Base-by-base conservation (phyloP, 177 flowering plant species). In the Vitis hybrid region DNA sequence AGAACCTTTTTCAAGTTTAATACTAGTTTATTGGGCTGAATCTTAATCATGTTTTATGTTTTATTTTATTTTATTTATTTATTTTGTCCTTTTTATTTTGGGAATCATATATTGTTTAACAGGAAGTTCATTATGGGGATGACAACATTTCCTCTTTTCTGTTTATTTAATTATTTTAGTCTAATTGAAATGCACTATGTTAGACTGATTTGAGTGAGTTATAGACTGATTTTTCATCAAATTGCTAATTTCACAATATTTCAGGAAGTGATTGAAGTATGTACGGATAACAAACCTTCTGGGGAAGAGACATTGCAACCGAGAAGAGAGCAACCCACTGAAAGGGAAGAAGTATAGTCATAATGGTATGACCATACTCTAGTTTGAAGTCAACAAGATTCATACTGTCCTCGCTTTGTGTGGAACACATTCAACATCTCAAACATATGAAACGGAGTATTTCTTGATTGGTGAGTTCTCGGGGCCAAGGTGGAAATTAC, bases 201-300 rank as follows among this genome's bases (percentile, higher is more conserved):
- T 5, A 34, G 5, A 34, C 40, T 34, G 5, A 34, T 34, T 34
- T 34, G 40, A 34, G 40, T 34, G 7, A 34, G 3, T 34, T 34
- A 34, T 34, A 34, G 5, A 34, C 40, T 34, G 5, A 34, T 34
- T 59, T 59, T 10, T 55, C 13, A 55, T 40, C 2, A 19, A 30
- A 50, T 32, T 66, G 32, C 4, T 0, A 17, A 21, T 10, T 52
- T 48, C 30, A 23, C 14, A 12, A 65, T 68, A 59, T 67, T 66
- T 52, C 74, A 81, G 84, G 80, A 74, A 66, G 70, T 70, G 60
- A 70, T 66, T 60, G 82, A 79, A 67, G 65, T 50, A 18, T 49
- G 51, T 0, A 51, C 48, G 49, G 72, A 66, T 26, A 61, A 15
- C 30, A 70, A 58, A 52, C 59, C n/a, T 57, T 66, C 80, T n/a